These are phyloP conservation scores for Takashimella koratensis DNA, from an alignment of 1,284 basidiomycete genomes.

Conservation along the genomic window DNA sequence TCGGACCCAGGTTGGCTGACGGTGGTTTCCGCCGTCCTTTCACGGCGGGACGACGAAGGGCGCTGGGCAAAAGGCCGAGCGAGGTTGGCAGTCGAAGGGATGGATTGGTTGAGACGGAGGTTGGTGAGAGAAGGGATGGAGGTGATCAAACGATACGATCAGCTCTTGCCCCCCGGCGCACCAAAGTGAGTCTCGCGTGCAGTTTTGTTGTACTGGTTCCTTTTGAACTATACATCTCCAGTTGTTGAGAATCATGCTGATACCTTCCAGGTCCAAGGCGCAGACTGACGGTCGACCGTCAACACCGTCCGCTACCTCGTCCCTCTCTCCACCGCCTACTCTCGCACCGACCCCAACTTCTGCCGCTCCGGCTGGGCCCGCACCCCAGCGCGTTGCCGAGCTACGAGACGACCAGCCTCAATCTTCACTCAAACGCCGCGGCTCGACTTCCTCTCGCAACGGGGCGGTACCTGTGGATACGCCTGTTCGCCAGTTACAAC, in stretches of 20 bases:
- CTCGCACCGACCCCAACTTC: background rate
- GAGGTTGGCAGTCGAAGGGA: constrained; percentile 30
- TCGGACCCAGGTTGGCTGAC: constrained; percentile 26
- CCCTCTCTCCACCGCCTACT: background rate
- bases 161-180: constrained; percentile 11
- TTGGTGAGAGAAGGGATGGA: constrained; percentile 44
- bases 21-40: constrained; percentile 21
- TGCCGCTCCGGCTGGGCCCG: background rate
- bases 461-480: background rate
- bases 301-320: background rate
- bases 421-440: background rate
- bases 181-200: constrained; percentile 24
- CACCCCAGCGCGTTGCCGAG: background rate
- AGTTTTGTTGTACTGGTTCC: no score
- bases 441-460: background rate
- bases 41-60: constrained; percentile 5
- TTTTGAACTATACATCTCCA: no score
- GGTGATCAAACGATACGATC: constrained; percentile 33
- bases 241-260: no score
- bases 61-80: constrained; percentile 31
- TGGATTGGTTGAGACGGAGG: constrained; percentile 36
- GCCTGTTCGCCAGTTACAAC: background rate
- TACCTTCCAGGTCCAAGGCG: background rate
- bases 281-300: background rate
- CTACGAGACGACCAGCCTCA: background rate